Percentiles rank a stretch among this genome's conserved stretches.
phyloP scores from a whole-genome alignment of 192 early-diverging fungal genomes.

The Coemansia brasiliensis region DNA sequence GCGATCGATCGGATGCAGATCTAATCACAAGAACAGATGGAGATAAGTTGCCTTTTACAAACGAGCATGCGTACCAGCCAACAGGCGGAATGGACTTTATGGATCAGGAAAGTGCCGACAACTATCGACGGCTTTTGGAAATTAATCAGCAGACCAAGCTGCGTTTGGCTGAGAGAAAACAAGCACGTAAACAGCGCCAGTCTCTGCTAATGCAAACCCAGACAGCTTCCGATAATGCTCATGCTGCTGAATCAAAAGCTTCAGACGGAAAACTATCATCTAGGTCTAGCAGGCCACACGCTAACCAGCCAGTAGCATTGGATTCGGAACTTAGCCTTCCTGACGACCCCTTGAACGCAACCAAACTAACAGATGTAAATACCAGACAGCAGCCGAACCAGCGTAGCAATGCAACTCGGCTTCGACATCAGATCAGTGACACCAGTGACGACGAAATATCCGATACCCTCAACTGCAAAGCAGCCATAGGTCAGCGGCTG shows the following conservation, averaged over 20 bases:
- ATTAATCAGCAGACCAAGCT: background rate
- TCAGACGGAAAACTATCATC: too few relatives aligned
- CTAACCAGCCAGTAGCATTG: background rate
- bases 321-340: slow-evolving; percentile 23
- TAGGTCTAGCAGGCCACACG: too few relatives aligned
- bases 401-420: background rate
- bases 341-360: slow-evolving; percentile 16
- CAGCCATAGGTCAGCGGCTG: slow-evolving; percentile 24
- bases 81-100: slow-evolving; percentile 28
- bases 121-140: slow-evolving; percentile 31
- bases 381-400: background rate
- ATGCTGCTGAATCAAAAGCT: background rate
- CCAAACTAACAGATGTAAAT: background rate
- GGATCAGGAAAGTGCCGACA: slow-evolving; percentile 48
- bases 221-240: background rate
- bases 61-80: background rate
- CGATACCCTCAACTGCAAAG: slow-evolving; percentile 18
- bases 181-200: background rate
- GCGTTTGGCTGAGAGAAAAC: background rate
- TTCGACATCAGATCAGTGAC: slow-evolving; percentile 20
- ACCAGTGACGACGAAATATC: slow-evolving; percentile 24
- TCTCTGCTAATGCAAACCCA: background rate
- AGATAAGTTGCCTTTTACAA: background rate
- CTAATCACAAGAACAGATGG: background rate
- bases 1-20: background rate